Evolutionary conservation across 2,329 filamentous ascomycete genomes (phyloP).

Genomic region (Xylariales sp.): DNA sequence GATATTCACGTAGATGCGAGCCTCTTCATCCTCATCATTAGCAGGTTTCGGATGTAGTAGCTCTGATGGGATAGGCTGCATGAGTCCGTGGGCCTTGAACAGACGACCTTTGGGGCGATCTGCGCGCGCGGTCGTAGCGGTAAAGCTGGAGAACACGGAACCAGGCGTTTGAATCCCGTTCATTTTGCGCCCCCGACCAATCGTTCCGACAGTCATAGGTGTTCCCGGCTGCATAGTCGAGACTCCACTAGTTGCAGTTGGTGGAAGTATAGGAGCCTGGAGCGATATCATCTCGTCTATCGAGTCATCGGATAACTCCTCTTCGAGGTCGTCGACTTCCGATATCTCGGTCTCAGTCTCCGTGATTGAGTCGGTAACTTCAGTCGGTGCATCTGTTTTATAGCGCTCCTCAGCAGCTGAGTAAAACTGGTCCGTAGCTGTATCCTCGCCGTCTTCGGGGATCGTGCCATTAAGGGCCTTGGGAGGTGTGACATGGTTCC

Average conservation of each 20-base stretch:
- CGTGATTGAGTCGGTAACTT: conserved; percentile 53
- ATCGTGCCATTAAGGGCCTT: conserved; percentile 54
- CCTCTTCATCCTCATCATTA: conserved; percentile 77
- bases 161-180: conserved; percentile 79
- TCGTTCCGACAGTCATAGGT: conserved; percentile 70
- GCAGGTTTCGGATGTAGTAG: conserved; percentile 79
- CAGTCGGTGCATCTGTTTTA: conserved; percentile 53
- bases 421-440: conserved; percentile 85
- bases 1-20: conserved; percentile 86
- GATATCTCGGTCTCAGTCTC: conserved; percentile 63
- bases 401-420: conserved; percentile 81
- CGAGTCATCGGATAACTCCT: conserved; percentile 80
- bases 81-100: conserved; percentile 78
- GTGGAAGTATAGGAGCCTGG: conserved; percentile 70
- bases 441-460: conserved; percentile 72
- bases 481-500: conserved; percentile 41
- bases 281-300: conserved; percentile 92
- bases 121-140: conserved; percentile 73
- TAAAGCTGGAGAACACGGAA: conserved; percentile 86
- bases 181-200: conserved; percentile 58
- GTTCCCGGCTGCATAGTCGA: conserved; percentile 79
- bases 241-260: conserved; percentile 73
- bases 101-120: conserved; percentile 70
- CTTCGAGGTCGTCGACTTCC: conserved; percentile 58
- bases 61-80: conserved; percentile 68